Evolutionary conservation across 2,329 filamentous ascomycete genomes (phyloP), one percentile per base, ranked within the genome.

Genomic region (Calonectria hongkongensis): DNA sequence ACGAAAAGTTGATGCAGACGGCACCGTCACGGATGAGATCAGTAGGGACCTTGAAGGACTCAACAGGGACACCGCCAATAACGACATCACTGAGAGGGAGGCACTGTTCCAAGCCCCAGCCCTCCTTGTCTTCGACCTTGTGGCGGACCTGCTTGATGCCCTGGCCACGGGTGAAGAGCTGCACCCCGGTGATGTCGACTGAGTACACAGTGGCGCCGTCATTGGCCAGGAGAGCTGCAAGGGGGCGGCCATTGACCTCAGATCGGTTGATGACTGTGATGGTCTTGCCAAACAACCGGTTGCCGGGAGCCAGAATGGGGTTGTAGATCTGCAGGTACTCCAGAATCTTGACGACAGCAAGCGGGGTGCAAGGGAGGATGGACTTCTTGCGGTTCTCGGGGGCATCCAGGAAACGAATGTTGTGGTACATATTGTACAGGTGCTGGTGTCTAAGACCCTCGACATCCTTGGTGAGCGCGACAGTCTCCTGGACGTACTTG

Each of bases 371-470:
- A 6, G 97, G 97, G 66, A 99, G 88, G 77, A 98, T 95, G 62
- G 94, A 97, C 88, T 99, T 98, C 84, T 95, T 94, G 71, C 88
- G 89, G 84, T 95, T 94, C 51, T 89, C 85, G 5, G 93, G 93
- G 28, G 92, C 88, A 85, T 99, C 97, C 70, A 99, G 89, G 87
- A 96, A 98, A 76, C 97, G 95, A 80, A 98, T 92, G 87, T 99
- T 99, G 88, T 98, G 94, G 87, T 98, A 99, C 96, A 99, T 98
- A 90, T 99, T 99, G 91, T 96, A 96, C 82, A 98, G 94, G 86
- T 98, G 96, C 82, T 93, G 93, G 85, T 98, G 96, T 79, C 94
- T 95, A 71, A 99, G 91, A 43, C 97, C 97, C 85, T 99, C 97
- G 77, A 99, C 96, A 81, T 99, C 97, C 86, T 99, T 98, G 84